Conservation (phyloP, 257 asterid genomes). For the Capsicum rhomboideum region DNA sequence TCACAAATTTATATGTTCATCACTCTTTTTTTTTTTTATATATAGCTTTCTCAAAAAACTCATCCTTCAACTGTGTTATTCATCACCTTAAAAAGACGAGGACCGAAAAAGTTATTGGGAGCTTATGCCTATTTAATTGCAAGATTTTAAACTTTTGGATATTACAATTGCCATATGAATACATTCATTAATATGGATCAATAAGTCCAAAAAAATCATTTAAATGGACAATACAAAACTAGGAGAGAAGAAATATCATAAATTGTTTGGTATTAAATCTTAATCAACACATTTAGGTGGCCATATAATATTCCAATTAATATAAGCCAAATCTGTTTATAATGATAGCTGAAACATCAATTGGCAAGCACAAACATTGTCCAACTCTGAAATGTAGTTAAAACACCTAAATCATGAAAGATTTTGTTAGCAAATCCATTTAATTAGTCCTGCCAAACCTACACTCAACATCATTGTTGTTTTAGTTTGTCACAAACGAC, state of each 20-base stretch:
- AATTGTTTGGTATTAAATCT: not conserved
- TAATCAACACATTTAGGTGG: not conserved
- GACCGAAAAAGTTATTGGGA: not conserved
- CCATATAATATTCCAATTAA: not conserved
- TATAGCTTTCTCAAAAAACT: not conserved
- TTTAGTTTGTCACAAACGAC: not conserved
- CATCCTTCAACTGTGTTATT: not conserved
- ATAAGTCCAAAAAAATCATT: not conserved
- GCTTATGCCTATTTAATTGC: not conserved
- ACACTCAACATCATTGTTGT: not conserved
- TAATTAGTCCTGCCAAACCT: not conserved
- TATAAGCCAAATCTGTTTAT: not conserved
- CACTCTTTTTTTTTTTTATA: not conserved
- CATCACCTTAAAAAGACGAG: not conserved
- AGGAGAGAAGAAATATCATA: not conserved
- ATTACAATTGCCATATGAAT: not conserved
- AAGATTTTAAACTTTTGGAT: not conserved
- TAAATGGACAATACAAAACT: not conserved
- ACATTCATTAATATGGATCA: too few relatives aligned
- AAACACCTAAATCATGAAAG: not conserved
- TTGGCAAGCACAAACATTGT: not conserved
- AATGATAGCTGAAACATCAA: not conserved
- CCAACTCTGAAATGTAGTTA: not conserved
- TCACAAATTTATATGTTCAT: not conserved
- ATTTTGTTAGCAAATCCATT: conserved; percentile 7